Conservation (phyloP, 768 basidiomycete species). For the Inosperma sp. region DNA sequence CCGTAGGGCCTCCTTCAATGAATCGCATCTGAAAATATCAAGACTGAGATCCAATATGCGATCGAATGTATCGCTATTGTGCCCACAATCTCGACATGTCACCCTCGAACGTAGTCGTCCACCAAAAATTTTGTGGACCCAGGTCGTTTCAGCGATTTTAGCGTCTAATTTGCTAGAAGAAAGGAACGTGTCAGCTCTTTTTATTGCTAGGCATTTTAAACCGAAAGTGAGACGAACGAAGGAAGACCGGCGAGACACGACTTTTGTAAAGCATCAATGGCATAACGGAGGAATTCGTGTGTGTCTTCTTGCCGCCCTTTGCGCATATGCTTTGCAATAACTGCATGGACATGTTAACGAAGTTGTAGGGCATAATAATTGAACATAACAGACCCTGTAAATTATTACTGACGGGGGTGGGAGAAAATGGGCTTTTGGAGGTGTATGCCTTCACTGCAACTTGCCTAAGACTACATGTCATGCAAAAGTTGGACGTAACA, state of each 20-base stretch:
- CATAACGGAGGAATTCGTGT: constrained; percentile 95
- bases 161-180: constrained; percentile 59
- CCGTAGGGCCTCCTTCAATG: constrained; percentile 66
- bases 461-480: constrained; percentile 64
- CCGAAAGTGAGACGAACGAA: constrained; percentile 46
- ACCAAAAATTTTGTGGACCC: constrained; percentile 93
- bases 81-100: constrained; percentile 70
- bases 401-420: constrained; percentile 58
- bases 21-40: constrained; percentile 66
- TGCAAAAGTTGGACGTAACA: constrained; percentile 62
- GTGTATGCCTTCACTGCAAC: constrained; percentile 54
- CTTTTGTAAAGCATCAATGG: constrained; percentile 87
- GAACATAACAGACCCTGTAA: constrained; percentile 54
- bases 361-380: background rate
- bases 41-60: constrained; percentile 90
- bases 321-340: constrained; percentile 87
- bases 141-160: constrained; percentile 78
- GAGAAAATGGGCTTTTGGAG: constrained; percentile 50
- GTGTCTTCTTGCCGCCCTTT: constrained; percentile 95
- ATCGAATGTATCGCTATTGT: constrained; percentile 96
- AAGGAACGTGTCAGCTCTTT: constrained; percentile 11
- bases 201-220: background rate
- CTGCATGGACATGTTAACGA: constrained; percentile 37
- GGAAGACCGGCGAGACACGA: constrained; percentile 69
- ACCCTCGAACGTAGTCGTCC: constrained; percentile 90